phyloP scores from a whole-genome alignment of 2,329 filamentous ascomycete species.

The Fusarium sp. region DNA sequence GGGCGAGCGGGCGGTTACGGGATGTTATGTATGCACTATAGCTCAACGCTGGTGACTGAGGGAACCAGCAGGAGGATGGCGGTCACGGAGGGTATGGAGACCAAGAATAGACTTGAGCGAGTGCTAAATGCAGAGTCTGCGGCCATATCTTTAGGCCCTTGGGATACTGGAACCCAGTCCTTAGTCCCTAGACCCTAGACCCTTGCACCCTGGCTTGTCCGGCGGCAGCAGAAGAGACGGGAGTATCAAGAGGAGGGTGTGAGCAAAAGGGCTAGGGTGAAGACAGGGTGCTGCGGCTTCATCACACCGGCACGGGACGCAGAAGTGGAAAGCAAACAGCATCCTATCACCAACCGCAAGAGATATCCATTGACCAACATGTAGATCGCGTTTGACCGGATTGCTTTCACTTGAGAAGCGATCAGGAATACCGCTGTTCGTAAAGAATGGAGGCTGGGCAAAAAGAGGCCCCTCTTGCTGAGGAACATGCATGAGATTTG shows the following conservation, averaged over 20 bases:
- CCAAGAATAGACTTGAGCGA: slow-evolving; percentile 44
- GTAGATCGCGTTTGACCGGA: slow-evolving; percentile 16
- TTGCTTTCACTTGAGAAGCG: background rate
- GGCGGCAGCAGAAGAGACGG: slow-evolving; percentile 23
- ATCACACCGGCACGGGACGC: slow-evolving; percentile 40
- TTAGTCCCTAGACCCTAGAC: slow-evolving; percentile 32
- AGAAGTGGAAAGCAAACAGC: slow-evolving; percentile 27
- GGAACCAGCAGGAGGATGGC: slow-evolving; percentile 37
- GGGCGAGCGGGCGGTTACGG: slow-evolving; percentile 57
- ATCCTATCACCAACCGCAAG: slow-evolving; percentile 10
- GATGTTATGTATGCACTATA: slow-evolving; percentile 61
- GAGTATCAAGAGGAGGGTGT: slow-evolving; percentile 32
- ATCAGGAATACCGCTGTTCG: background rate
- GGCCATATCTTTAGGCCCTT: slow-evolving; percentile 32
- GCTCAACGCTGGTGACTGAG: slow-evolving; percentile 35
- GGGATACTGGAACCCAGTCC: slow-evolving; percentile 29
- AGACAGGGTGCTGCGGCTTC: slow-evolving; percentile 30
- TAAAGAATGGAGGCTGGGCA: slow-evolving; percentile 14
- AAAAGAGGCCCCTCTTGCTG: background rate
- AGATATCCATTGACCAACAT: slow-evolving; percentile 3
- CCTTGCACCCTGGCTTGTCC: slow-evolving; percentile 31
- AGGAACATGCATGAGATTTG: slow-evolving; percentile 18
- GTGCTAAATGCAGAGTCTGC: slow-evolving; percentile 30
- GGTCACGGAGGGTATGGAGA: slow-evolving; percentile 42
- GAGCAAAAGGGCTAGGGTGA: slow-evolving; percentile 25